phyloP scores from a whole-genome alignment of 306 rosid genomes.

The Arachis hypogaea region DNA sequence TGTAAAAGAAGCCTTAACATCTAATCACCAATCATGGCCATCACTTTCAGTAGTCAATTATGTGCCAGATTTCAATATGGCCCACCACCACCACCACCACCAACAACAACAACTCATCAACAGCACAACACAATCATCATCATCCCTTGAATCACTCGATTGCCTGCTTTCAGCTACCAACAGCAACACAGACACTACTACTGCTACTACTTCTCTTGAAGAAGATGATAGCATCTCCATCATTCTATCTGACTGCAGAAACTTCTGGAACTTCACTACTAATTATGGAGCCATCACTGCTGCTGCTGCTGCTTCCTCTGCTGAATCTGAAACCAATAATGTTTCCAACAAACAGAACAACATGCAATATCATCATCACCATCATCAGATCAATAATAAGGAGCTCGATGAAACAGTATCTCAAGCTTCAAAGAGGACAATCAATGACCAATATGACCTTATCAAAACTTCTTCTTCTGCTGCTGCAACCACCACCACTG shows the following conservation, averaged over 20 bases:
- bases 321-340: slow-evolving; percentile 57
- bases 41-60: slow-evolving; percentile 42
- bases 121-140: slow-evolving; percentile 36
- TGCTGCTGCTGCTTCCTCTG: slow-evolving; percentile 63
- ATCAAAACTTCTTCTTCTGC: not conserved
- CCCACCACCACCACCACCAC: slow-evolving; percentile 43
- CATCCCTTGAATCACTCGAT: slow-evolving; percentile 51
- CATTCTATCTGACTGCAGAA: slow-evolving; percentile 65
- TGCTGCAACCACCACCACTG: not conserved
- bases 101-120: slow-evolving; percentile 28
- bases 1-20: slow-evolving; percentile 27
- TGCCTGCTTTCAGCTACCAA: slow-evolving; percentile 48
- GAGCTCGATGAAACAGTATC: slow-evolving; percentile 53
- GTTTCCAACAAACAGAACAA: slow-evolving; percentile 43
- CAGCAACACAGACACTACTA: slow-evolving; percentile 45
- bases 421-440: slow-evolving; percentile 47
- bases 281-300: slow-evolving; percentile 39
- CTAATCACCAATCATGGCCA: slow-evolving; percentile 37
- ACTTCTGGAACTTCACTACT: slow-evolving; percentile 56
- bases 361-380: slow-evolving; percentile 19
- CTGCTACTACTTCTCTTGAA: not conserved
- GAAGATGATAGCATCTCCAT: slow-evolving; percentile 68
- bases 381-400: not conserved
- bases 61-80: slow-evolving; percentile 47
- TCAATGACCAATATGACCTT: slow-evolving; percentile 43